Evolutionary conservation across 352 stramenopile genomes (phyloP).

Genomic region (Globisporangium sylvaticum): DNA sequence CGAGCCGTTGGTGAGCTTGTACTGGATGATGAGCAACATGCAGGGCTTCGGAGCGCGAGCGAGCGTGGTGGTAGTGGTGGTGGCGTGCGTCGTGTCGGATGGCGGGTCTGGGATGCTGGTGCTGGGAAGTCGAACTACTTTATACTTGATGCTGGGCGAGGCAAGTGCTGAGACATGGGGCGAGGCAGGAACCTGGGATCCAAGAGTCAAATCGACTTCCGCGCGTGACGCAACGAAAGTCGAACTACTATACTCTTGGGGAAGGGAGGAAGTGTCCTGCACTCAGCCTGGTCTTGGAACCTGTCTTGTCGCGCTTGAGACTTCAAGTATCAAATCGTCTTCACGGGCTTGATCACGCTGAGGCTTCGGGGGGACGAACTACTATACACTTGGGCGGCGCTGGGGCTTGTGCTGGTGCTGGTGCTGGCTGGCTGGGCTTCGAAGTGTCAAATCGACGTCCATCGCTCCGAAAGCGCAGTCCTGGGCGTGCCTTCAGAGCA

Average conservation of each 20-base stretch:
- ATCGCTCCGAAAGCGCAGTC: not conserved
- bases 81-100: not conserved
- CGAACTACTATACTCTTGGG: constrained; percentile 7
- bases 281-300: not conserved
- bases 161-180: not conserved
- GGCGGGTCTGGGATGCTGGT: not conserved
- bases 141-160: not conserved
- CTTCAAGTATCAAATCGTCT: constrained; percentile 7
- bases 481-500: not conserved
- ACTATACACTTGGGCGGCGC: constrained; percentile 1
- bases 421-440: not conserved
- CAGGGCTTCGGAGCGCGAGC: not conserved
- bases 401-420: not conserved
- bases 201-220: constrained; percentile 8
- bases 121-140: constrained; percentile 5
- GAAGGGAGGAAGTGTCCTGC: not conserved
- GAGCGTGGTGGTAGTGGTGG: not conserved
- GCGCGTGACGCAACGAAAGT: constrained; percentile 1
- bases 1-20: not conserved
- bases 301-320: not conserved
- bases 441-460: constrained; percentile 9
- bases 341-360: not conserved
- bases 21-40: not conserved
- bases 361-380: not conserved
- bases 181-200: not conserved